A percentile compares a stretch with the other conserved stretches of the same genome.
These are phyloP conservation scores for Mucor saturninus DNA, from an alignment of 371 early-diverging fungal species.

Conservation along the genomic window DNA sequence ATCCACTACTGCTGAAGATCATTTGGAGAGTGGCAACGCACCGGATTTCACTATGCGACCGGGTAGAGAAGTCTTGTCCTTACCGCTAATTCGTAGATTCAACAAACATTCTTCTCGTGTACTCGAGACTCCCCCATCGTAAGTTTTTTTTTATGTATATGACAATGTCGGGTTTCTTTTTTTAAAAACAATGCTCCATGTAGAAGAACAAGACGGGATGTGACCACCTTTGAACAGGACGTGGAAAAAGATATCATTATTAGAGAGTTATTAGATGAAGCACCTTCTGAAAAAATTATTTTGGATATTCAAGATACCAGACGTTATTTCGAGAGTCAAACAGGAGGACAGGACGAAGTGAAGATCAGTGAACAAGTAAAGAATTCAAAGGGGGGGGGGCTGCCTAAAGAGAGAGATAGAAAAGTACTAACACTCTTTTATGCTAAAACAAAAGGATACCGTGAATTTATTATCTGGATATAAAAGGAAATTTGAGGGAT, in stretches of 20 bases:
- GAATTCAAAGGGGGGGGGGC: no score
- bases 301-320: constrained; percentile 78
- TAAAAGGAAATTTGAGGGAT: constrained; percentile 40
- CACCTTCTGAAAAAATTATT: constrained; percentile 54
- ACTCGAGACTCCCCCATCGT: constrained; percentile 55
- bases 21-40: constrained; percentile 75
- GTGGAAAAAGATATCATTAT: constrained; percentile 62
- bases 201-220: constrained; percentile 24
- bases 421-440: neutral
- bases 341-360: constrained; percentile 37
- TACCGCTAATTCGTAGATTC: constrained; percentile 86
- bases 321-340: constrained; percentile 81
- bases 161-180: neutral
- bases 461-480: constrained; percentile 30
- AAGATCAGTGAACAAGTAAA: constrained; percentile 26
- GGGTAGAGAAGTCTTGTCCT: constrained; percentile 65
- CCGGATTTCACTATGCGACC: constrained; percentile 92
- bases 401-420: no score
- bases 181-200: neutral
- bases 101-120: constrained; percentile 92
- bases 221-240: constrained; percentile 36
- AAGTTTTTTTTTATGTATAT: constrained; percentile 8
- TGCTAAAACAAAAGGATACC: constrained; percentile 14
- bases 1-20: constrained; percentile 81
- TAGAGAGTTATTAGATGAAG: constrained; percentile 65